These are phyloP conservation scores for Rosa chinensis DNA, from an alignment of 306 rosid species.

Conservation along the genomic window DNA sequence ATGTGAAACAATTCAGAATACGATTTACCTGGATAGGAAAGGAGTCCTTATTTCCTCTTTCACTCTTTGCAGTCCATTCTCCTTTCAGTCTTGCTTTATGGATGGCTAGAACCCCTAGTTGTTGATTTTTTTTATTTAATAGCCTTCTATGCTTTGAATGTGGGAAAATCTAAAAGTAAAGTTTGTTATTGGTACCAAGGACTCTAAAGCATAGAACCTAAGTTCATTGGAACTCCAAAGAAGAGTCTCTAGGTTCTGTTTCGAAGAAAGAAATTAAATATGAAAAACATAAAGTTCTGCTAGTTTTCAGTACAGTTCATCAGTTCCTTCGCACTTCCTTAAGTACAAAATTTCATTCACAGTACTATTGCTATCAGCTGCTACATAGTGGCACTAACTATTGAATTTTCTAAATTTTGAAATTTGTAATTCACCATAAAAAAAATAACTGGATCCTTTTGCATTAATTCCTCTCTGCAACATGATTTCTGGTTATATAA, in stretches of 20 bases:
- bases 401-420: not conserved
- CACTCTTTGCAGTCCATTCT: conserved; percentile 29
- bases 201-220: not conserved
- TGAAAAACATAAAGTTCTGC: not conserved
- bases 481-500: not conserved
- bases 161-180: not conserved
- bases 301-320: not conserved
- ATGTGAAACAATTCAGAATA: conserved; percentile 29
- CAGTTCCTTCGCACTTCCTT: not conserved
- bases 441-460: not conserved
- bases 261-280: not conserved
- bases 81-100: conserved; percentile 10
- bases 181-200: not conserved
- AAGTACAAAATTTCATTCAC: not conserved
- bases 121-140: not conserved
- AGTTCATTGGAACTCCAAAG: conserved; percentile 3
- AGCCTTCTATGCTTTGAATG: not conserved
- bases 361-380: not conserved
- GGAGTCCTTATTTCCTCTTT: not conserved
- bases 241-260: not conserved
- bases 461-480: not conserved
- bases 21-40: conserved; percentile 35
- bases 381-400: not conserved
- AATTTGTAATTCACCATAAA: not conserved
- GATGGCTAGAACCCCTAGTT: not conserved